Conservation (phyloP, 352 stramenopile species). For the Phytophthora podocarpi region DNA sequence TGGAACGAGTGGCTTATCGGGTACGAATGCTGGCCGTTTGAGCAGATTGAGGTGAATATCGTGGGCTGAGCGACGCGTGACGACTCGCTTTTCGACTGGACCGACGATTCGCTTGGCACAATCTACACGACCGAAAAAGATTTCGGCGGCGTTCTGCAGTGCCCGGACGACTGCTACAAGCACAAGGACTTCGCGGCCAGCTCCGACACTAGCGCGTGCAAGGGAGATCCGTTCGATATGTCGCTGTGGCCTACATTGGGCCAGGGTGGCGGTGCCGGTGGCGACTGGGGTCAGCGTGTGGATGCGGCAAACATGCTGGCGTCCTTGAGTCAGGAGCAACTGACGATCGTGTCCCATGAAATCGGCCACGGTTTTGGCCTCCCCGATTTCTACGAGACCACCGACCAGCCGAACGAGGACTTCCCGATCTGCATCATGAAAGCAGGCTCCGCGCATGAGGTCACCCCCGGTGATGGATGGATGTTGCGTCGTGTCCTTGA, state of each 20-base stretch:
- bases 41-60: constrained; percentile 45
- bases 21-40: constrained; percentile 48
- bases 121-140: constrained; percentile 32
- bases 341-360: constrained; percentile 47
- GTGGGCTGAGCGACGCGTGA: constrained; percentile 46
- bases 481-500: constrained; percentile 37
- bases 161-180: constrained; percentile 47
- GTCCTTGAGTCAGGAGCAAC: constrained; percentile 30
- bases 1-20: constrained; percentile 35
- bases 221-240: constrained; percentile 48
- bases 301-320: constrained; percentile 40
- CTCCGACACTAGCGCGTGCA: constrained; percentile 42
- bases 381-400: constrained; percentile 28
- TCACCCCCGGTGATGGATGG: constrained; percentile 36
- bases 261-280: constrained; percentile 36
- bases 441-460: constrained; percentile 21
- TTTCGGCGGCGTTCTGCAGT: constrained; percentile 16
- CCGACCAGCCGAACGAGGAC: constrained; percentile 16
- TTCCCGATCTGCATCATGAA: constrained; percentile 35
- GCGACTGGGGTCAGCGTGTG: constrained; percentile 42
- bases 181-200: constrained; percentile 37
- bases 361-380: constrained; percentile 45
- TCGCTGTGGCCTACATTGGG: constrained; percentile 50
- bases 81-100: constrained; percentile 45
- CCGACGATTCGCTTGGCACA: constrained; percentile 40